These are phyloP conservation scores for Daldinia concentrica DNA, from an alignment of 495 filamentous ascomycete species.

Conservation along the genomic window DNA sequence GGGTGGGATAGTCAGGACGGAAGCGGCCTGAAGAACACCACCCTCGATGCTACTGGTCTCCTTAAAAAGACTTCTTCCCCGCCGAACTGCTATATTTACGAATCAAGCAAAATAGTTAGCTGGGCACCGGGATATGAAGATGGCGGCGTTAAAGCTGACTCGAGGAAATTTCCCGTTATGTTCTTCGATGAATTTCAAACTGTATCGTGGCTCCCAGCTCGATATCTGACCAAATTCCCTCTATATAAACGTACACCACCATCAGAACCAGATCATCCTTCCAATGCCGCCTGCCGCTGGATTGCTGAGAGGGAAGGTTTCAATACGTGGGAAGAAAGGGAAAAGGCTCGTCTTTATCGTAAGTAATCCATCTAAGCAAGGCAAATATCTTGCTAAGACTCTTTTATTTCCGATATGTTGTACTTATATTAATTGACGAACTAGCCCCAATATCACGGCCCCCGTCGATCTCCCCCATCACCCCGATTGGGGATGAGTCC, in stretches of 20 bases:
- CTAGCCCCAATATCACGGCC: not conserved
- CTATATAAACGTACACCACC: constrained; percentile 27
- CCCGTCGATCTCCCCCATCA: constrained; percentile 16
- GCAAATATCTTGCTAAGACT: too few species aligned
- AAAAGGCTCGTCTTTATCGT: constrained; percentile 18
- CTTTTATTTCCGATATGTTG: too few species aligned
- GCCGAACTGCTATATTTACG: constrained; percentile 52
- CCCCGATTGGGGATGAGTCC: constrained; percentile 3
- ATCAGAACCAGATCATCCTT: constrained; percentile 22
- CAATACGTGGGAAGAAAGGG: constrained; percentile 37
- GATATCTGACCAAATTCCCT: constrained; percentile 33
- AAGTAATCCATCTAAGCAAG: not conserved
- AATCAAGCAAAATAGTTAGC: constrained; percentile 43
- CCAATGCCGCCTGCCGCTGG: constrained; percentile 43
- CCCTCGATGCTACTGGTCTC: constrained; percentile 48
- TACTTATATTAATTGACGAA: not conserved
- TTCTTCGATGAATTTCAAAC: constrained; percentile 48
- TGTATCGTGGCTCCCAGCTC: constrained; percentile 40
- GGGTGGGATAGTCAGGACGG: constrained; percentile 48
- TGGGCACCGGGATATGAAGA: constrained; percentile 55
- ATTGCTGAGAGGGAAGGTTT: constrained; percentile 44
- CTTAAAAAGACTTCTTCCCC: constrained; percentile 33
- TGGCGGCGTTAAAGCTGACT: constrained; percentile 45
- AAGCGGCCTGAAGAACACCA: constrained; percentile 46
- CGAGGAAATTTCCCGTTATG: constrained; percentile 55